phyloP scores from a whole-genome alignment of 768 basidiomycete species.

The Pleurotus giganteus region DNA sequence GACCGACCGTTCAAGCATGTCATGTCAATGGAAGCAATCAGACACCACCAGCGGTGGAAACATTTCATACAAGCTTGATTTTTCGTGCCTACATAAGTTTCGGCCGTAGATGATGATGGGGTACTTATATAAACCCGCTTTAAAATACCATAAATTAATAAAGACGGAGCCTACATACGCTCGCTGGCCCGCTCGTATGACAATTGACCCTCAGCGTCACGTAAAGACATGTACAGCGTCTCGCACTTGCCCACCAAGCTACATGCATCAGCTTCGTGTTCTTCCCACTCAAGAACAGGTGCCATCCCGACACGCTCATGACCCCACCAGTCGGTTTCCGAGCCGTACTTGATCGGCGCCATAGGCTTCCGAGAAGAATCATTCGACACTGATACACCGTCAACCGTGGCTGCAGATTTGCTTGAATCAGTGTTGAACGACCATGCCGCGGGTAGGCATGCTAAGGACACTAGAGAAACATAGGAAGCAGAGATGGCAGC shows the following conservation, averaged over 20 bases:
- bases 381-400: neutral
- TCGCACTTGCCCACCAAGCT: conserved; percentile 57
- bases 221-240: conserved; percentile 40
- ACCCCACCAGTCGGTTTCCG: conserved; percentile 59
- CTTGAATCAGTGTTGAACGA: conserved; percentile 10
- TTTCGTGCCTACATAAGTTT: too few relatives aligned
- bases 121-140: neutral
- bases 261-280: conserved; percentile 43
- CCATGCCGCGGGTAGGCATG: conserved; percentile 41
- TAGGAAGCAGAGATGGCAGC: conserved; percentile 69
- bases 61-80: too few relatives aligned
- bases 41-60: too few relatives aligned
- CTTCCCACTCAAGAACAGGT: conserved; percentile 50
- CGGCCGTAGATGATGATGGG: neutral
- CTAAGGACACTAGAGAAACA: conserved; percentile 57
- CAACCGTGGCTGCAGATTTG: conserved; percentile 16
- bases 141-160: neutral
- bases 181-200: neutral
- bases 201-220: conserved; percentile 18
- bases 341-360: conserved; percentile 49
- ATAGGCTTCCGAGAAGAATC: conserved; percentile 13
- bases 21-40: too few relatives aligned
- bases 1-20: too few relatives aligned
- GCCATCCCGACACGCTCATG: conserved; percentile 46
- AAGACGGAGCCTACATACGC: neutral